Evolutionary conservation across 768 basidiomycete species (phyloP), one percentile per base, ranked within the genome.

Genomic region (Gelatoporia subvermispora): DNA sequence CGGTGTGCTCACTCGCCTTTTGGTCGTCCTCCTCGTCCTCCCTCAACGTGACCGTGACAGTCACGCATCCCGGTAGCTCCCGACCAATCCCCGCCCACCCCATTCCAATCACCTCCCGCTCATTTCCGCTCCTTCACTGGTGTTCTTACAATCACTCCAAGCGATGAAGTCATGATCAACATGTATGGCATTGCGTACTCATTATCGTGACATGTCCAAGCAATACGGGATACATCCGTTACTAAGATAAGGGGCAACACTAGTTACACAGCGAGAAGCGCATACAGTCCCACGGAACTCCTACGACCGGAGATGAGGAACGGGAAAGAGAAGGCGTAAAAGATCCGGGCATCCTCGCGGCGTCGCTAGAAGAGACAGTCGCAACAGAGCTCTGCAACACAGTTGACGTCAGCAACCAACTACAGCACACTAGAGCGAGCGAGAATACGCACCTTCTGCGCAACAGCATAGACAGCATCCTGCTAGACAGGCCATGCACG

Each of bases 391-490:
- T 88, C 87, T 87, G 64, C 43, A 49, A 38, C 38, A 31, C 37
- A 20, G 11, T 18, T 38, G 20, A 34, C 21, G 38, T 48, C 41
- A 52, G 15, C 28, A 13, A 13, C n/a, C n/a, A 13, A 31, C 7
- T 25, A 20, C 18, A 16, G 38, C 18, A 5, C n/a, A 8, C 7
- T 22, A 13, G 17, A 15, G 35, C 22, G 16, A 22, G 11, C 15
- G 25, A 22, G 3, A 9, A 24, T 3, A 65, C 79, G 50, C 53
- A 84, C 82, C 82, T 69, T 88, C 85, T n/a, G 79, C 79, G 59
- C 81, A 84, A 66, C 84, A 88, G 64, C 85, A 88, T 57, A 81
- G 65, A 53, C 74, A 78, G 9, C 75, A 66, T 49, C 77, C 81
- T 18, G 84, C 81, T 60, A 84, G 67, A 64, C 86, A 88, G 13